Percentiles rank a stretch among this genome's conserved stretches.
phyloP scores from a whole-genome alignment of 2,329 filamentous ascomycete genomes.

The Colletotrichum siamense region DNA sequence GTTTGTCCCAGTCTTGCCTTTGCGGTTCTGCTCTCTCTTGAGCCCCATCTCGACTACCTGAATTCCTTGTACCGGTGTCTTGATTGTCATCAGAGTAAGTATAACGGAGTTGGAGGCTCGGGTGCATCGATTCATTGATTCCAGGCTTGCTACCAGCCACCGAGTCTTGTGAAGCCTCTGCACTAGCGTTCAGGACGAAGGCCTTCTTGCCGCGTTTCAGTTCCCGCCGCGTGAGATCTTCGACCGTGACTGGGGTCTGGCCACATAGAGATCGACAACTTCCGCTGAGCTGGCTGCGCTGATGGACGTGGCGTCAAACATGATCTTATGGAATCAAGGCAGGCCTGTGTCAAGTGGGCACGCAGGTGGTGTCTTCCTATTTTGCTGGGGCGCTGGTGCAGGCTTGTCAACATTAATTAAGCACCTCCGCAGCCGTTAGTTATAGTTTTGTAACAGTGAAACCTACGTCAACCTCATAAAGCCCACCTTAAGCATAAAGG shows the following conservation, averaged over 20 bases:
- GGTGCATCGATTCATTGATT: not conserved
- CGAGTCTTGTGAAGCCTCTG: not conserved
- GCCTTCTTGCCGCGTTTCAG: not conserved
- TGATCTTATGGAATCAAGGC: not conserved
- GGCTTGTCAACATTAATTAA: not conserved
- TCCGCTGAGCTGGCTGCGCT: not conserved
- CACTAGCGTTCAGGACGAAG: not conserved
- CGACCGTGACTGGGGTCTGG: not conserved
- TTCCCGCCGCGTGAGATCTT: not conserved
- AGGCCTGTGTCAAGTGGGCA: not conserved
- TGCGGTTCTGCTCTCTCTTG: not conserved
- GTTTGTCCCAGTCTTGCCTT: not conserved
- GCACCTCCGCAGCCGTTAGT: not conserved
- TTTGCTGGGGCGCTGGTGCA: not conserved
- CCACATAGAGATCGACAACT: not conserved
- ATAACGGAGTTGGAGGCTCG: not conserved
- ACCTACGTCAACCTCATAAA: not conserved
- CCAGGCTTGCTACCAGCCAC: not conserved
- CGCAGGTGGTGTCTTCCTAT: not conserved
- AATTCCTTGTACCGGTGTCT: not conserved
- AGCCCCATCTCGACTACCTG: not conserved
- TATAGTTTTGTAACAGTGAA: not conserved
- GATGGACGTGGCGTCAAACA: not conserved
- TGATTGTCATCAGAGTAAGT: not conserved
- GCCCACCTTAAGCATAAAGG: not conserved